Conservation (phyloP, 164 flowering plant genomes). For the Vitis rotundifolia region DNA sequence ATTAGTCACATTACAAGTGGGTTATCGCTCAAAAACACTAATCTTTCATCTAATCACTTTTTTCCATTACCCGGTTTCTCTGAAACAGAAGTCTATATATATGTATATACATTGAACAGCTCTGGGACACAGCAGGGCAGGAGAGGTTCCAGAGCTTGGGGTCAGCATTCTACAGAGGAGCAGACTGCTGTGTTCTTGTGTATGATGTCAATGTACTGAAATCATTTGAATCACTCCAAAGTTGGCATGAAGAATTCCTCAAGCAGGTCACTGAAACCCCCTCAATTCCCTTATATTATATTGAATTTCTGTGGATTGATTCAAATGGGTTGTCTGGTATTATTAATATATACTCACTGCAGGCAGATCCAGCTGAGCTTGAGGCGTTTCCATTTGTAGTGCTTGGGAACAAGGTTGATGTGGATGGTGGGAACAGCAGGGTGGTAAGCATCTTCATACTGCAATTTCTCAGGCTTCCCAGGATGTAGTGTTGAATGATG, state of each 20-base stretch:
- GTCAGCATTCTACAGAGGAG: slow-evolving; percentile 53
- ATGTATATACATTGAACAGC: slow-evolving; percentile 13
- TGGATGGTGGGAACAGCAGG: slow-evolving; percentile 35
- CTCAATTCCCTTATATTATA: too few species aligned
- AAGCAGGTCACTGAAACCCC: slow-evolving; percentile 33
- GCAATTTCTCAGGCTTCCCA: too few species aligned
- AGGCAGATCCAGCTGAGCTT: slow-evolving; percentile 38
- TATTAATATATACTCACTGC: not conserved
- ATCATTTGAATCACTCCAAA: slow-evolving; percentile 38
- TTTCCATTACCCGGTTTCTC: too few species aligned
- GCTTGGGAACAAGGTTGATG: slow-evolving; percentile 46
- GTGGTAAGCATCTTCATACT: slow-evolving; percentile 19
- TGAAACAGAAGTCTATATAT: too few species aligned
- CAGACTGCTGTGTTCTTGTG: slow-evolving; percentile 59
- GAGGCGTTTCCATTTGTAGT: slow-evolving; percentile 37
- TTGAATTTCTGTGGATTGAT: not conserved
- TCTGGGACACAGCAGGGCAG: slow-evolving; percentile 70
- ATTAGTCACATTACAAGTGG: slow-evolving; percentile 50
- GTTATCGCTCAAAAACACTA: not conserved
- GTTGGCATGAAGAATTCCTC: slow-evolving; percentile 49
- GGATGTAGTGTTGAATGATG: too few species aligned
- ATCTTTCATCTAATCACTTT: too few species aligned
- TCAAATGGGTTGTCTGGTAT: not conserved
- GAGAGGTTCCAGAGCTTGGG: slow-evolving; percentile 61
- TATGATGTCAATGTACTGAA: slow-evolving; percentile 41